Percentiles rank a stretch among this genome's conserved stretches.
Conservation (phyloP, 257 asterid species). For the Scutellaria minor region DNA sequence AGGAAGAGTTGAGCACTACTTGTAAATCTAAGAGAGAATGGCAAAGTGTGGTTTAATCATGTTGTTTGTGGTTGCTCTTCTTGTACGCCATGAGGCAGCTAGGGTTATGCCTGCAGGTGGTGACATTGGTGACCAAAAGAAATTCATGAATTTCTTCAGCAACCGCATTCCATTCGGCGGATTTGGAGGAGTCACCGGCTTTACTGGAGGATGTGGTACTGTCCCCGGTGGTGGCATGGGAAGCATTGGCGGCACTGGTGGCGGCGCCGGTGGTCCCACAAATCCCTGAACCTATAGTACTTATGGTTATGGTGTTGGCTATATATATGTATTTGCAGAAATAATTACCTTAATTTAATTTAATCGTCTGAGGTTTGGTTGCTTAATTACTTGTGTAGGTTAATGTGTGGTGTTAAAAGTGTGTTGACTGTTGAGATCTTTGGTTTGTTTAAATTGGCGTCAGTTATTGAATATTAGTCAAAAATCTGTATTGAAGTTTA, state of each 20-base stretch:
- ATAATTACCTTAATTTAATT: background rate
- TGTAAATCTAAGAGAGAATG: conserved; percentile 14
- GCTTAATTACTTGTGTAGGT: background rate
- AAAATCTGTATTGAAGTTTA: background rate
- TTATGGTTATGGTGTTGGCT: background rate
- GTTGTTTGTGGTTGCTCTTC: conserved; percentile 33
- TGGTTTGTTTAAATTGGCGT: background rate
- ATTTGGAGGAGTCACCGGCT: conserved; percentile 30
- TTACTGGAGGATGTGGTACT: conserved; percentile 32
- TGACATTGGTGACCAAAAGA: conserved; percentile 45
- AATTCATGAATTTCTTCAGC: conserved; percentile 42
- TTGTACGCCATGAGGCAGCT: conserved; percentile 37
- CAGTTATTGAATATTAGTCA: background rate
- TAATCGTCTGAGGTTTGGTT: background rate
- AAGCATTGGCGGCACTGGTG: too few species aligned
- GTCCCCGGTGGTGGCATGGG: too few species aligned
- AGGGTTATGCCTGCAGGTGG: conserved; percentile 41
- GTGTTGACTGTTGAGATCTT: background rate
- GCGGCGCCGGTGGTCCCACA: too few species aligned
- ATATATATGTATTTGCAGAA: background rate
- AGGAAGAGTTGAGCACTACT: background rate
- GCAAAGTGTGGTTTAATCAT: conserved; percentile 29
- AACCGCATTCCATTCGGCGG: conserved; percentile 54
- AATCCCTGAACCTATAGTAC: conserved; percentile 32
- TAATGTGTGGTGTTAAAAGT: background rate